Base-by-base conservation (phyloP, 2,329 filamentous ascomycete species). In the Ophiostoma populinum region DNA sequence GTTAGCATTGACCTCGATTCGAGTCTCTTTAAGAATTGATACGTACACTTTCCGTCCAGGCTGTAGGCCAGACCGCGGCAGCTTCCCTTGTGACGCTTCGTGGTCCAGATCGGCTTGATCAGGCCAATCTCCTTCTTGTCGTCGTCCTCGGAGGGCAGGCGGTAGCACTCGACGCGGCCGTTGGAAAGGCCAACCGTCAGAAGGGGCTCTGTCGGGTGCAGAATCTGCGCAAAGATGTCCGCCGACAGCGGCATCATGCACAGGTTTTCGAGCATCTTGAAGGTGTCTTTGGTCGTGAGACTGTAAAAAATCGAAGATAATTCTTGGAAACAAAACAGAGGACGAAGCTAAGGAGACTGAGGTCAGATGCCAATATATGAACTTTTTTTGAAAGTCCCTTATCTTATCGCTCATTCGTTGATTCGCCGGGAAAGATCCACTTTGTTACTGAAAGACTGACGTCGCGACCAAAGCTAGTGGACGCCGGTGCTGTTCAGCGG, bases 51-150 rank as follows among this genome's bases (percentile, higher is more conserved):
- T 12, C 87, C 90, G 52, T 94, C 86, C 38, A 72, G 56, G 43
- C 74, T 77, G 56, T 86, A 95, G 5, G 67, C 73, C 37, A 95
- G 59, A 40, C 73, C 76, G 35, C 90, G 70, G 52, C 87, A 95
- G 63, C 85, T 94, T 10, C 85, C 87, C 62, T 93, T 92, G 59
- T 98, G 90, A 41, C 90, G 69, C 45, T 75, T 67, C 5, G 90
- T 95, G 47, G 72, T 70, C 90, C 90, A 98, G 40, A 75, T 61
- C 1, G 77, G 82, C 46, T 86, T 80, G 42, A 95, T 80, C 37
- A 76, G 71, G 28, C 76, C 79, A 42, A 69, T 78, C 9, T 82
- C 83, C 47, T 65, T 59, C 15, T 62, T 69, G 3, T 64, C 78
- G 43, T 69, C 56, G 35, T 57, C 61, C 22, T 61, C 53, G 21